Evolutionary conservation across 805 yeast species (phyloP), one percentile per base, ranked within the genome.

Genomic region (Kurtzmaniella cleridarum): DNA sequence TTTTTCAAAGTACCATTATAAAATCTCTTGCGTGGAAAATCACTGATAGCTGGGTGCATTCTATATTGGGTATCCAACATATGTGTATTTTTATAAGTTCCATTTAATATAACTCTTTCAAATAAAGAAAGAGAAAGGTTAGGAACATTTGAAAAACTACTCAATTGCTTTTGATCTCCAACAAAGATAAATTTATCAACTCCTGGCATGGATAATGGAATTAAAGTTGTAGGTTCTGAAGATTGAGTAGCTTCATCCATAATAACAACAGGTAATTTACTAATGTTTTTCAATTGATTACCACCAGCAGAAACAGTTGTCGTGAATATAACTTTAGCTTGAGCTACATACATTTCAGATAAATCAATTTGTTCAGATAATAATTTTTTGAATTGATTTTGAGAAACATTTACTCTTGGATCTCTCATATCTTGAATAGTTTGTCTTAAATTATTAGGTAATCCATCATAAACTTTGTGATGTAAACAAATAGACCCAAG

Each of bases 241-340:
- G 89, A 79, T 49, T 82, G 89, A 0, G 89, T 82, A 3, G 86
- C 75, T 60, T 83, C 90, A 62, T 83, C 90, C 84, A 83, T 79
- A 26, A 83, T 81, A 5, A 83, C 84, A 2, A 79, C 79, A 1
- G 87, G 87, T 45, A 74, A 55, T 46, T 69, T 73, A 29, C 68
- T 64, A 8, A 81, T 62, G 11, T 73, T 65, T 48, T 79, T 80
- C 47, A 83, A 60, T 48, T 75, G 78, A 32, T 76, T 71, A 2
- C 84, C 84, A 38, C 87, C 88, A 6, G 86, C 81, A 29, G 79
- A 80, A 30, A 81, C 85, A 2, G 84, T 78, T 1, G 90, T 83
- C 1, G 89, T 78, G 54, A 82, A 78, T 15, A 83, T 78, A 16
- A 83, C 83, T 47, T 78, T 78, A 0, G 85, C 83, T 53, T 80